Conservation (phyloP, 441 rosid genomes). For the Populus hybrid region DNA sequence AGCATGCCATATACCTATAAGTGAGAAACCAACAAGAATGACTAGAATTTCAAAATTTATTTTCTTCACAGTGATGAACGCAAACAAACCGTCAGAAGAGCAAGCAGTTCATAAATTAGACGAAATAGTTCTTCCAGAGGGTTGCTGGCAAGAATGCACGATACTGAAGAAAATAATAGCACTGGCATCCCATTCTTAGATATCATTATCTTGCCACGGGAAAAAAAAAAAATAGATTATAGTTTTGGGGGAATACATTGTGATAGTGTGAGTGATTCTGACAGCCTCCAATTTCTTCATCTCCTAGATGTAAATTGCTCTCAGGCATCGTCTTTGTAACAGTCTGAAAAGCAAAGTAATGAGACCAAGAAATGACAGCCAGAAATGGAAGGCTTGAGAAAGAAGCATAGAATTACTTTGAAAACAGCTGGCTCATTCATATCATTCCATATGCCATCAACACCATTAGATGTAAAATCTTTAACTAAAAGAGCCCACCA, state of each 20-base stretch:
- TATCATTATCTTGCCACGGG: background rate
- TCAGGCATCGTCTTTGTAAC: conserved; percentile 94
- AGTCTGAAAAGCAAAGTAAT: conserved; percentile 40
- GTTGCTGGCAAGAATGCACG: background rate
- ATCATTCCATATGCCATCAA: conserved; percentile 98
- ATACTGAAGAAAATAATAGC: background rate
- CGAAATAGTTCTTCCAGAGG: background rate
- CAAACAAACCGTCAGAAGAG: background rate
- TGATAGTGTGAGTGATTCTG: conserved; percentile 86
- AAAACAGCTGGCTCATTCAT: conserved; percentile 96
- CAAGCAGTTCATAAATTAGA: background rate
- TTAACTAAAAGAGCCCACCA: conserved; percentile 93
- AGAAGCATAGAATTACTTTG: conserved; percentile 43
- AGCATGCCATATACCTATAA: conserved; percentile 85
- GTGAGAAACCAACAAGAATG: conserved; percentile 6
- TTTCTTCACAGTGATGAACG: background rate
- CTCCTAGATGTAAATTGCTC: conserved; percentile 79
- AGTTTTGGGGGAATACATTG: conserved; percentile 56
- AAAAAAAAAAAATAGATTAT: background rate
- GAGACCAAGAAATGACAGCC: conserved; percentile 16
- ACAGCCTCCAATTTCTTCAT: conserved; percentile 78
- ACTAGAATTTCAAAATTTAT: conserved; percentile 7
- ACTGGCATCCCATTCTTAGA: background rate
- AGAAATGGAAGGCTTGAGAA: background rate
- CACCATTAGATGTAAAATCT: conserved; percentile 75